These are phyloP conservation scores for Erysimum cheiranthoides DNA, from an alignment of 345 rosid genomes.

Conservation along the genomic window DNA sequence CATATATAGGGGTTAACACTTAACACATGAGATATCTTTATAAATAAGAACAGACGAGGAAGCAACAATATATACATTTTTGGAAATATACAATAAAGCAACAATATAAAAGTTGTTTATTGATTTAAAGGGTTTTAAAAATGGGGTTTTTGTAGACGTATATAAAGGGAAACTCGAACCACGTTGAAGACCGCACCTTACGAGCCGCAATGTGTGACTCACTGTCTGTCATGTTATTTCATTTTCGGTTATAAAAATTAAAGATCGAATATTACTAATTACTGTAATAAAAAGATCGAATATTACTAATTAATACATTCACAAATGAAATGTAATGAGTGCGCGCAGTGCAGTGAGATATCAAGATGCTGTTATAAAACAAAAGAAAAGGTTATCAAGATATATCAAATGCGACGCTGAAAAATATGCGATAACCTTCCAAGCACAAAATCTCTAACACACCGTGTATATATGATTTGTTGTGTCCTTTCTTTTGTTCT, in stretches of 20 bases:
- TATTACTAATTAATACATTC: too few relatives aligned
- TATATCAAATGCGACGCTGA: constrained; percentile 4
- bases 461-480: background rate
- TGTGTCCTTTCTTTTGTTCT: background rate
- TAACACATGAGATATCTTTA: constrained; percentile 4
- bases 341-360: background rate
- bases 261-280: background rate
- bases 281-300: too few relatives aligned
- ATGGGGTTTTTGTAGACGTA: constrained; percentile 9
- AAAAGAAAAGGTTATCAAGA: background rate
- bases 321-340: too few relatives aligned
- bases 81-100: background rate
- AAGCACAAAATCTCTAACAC: constrained; percentile 3
- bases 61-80: constrained; percentile 23
- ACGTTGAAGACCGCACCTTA: constrained; percentile 44
- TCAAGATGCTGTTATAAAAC: background rate
- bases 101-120: too few relatives aligned
- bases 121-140: too few relatives aligned
- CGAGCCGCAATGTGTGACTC: constrained; percentile 43
- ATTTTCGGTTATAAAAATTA: background rate
- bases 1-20: constrained; percentile 36
- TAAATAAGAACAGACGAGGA: constrained; percentile 16
- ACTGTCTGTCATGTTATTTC: constrained; percentile 39
- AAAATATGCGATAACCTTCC: constrained; percentile 21
- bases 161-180: constrained; percentile 23